These are phyloP conservation scores for Linnemannia zychae DNA, from an alignment of 192 early-diverging fungal species.

Conservation along the genomic window DNA sequence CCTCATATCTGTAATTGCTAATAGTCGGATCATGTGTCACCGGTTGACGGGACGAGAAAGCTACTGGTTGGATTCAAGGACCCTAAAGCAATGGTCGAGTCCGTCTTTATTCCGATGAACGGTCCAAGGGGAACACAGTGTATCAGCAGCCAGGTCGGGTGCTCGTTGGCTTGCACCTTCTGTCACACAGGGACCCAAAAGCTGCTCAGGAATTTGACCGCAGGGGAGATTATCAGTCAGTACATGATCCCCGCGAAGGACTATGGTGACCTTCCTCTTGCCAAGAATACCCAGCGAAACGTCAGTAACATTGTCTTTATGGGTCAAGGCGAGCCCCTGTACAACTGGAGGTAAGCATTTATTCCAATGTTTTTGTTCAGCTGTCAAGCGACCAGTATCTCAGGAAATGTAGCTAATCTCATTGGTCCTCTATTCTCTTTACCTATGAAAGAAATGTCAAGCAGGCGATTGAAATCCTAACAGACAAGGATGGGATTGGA, in stretches of 20 bases:
- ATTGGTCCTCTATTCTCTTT: not conserved
- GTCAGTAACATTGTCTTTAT: conserved; percentile 92
- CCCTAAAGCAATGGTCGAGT: conserved; percentile 74
- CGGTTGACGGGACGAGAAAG: conserved; percentile 73
- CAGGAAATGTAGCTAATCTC: not conserved
- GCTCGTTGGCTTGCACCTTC: conserved; percentile 87
- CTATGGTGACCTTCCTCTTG: conserved; percentile 72
- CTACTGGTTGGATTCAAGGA: conserved; percentile 72
- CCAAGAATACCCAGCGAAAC: conserved; percentile 54
- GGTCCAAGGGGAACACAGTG: conserved; percentile 76
- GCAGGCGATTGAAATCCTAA: conserved; percentile 70
- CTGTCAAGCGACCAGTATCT: not conserved
- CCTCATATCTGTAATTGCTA: not conserved
- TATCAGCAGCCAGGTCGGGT: conserved; percentile 88
- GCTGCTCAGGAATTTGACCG: conserved; percentile 79
- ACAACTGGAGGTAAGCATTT: conserved; percentile 78
- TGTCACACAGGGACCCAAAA: conserved; percentile 95
- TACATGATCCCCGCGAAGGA: conserved; percentile 75
- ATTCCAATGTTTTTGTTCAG: conserved; percentile 19
- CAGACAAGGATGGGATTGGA: conserved; percentile 67
- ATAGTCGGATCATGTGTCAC: conserved; percentile 58
- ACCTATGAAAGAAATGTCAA: conserved; percentile 65
- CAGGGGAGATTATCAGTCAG: conserved; percentile 78
- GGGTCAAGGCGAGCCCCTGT: conserved; percentile 93
- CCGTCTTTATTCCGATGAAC: conserved; percentile 83